Percentiles rank a stretch among this genome's conserved stretches.
Conservation (phyloP, 1,284 basidiomycete species). For the Ceratobasidium sp. region DNA sequence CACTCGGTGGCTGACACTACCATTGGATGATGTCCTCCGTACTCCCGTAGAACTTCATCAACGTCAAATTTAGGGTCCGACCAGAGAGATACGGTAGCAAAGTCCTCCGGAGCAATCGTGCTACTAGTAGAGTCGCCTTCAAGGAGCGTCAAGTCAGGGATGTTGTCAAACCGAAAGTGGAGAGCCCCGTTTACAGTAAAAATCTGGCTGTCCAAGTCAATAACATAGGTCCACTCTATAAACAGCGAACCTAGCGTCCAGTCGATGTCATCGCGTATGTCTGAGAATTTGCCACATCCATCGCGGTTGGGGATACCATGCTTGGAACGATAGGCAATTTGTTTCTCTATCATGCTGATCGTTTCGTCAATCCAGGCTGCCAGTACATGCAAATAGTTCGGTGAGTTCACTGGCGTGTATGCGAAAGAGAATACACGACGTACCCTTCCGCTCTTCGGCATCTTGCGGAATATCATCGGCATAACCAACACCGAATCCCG, state of each 20-base stretch:
- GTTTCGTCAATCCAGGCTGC: neutral
- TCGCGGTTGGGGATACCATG: neutral
- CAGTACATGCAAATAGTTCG: too few species aligned
- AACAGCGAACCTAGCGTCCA: neutral
- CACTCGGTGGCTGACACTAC: neutral
- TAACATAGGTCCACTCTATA: neutral
- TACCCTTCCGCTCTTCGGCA: neutral
- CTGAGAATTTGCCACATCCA: neutral
- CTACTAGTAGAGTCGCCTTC: neutral
- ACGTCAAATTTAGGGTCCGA: neutral
- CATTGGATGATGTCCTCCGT: neutral
- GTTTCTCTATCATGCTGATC: neutral
- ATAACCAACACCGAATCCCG: neutral
- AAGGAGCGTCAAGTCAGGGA: neutral
- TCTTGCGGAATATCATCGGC: neutral
- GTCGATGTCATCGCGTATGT: neutral
- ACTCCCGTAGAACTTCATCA: neutral
- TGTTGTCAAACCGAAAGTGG: conserved; percentile 15
- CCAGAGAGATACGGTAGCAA: conserved; percentile 9
- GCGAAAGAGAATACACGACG: too few species aligned
- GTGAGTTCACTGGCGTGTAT: too few species aligned
- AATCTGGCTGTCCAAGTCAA: conserved; percentile 20
- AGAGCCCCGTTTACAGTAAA: conserved; percentile 6
- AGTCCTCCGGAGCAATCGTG: neutral
- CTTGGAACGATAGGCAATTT: neutral